These are phyloP conservation scores for Rhodofomes roseus DNA, from an alignment of 1,284 basidiomycete species.

Conservation along the genomic window DNA sequence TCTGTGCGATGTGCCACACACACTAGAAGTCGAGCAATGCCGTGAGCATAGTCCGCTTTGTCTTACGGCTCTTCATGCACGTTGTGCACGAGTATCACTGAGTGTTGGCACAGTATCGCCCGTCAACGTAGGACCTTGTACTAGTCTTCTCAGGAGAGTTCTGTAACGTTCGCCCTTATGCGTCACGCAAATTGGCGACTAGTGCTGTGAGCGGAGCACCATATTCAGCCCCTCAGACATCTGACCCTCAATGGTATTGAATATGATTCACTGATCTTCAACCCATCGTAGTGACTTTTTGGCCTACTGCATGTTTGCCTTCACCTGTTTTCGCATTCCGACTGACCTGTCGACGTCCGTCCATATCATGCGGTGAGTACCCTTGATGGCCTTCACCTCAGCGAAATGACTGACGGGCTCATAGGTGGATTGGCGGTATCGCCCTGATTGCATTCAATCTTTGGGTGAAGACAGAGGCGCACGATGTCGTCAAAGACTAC, in stretches of 20 bases:
- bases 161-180: too few relatives aligned
- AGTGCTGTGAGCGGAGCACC: too few relatives aligned
- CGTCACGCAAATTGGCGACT: too few relatives aligned
- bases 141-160: too few relatives aligned
- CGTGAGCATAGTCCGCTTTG: neutral
- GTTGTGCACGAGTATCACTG: too few relatives aligned
- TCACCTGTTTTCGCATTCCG: slow-evolving; percentile 84
- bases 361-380: slow-evolving; percentile 69
- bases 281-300: slow-evolving; percentile 74
- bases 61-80: too few relatives aligned
- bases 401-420: neutral
- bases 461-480: slow-evolving; percentile 98
- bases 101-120: too few relatives aligned
- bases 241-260: too few relatives aligned
- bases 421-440: slow-evolving; percentile 84
- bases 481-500: slow-evolving; percentile 91
- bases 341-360: slow-evolving; percentile 69
- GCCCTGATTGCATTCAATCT: slow-evolving; percentile 91
- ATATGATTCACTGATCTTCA: neutral
- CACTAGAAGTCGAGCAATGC: too few relatives aligned
- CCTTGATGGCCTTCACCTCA: too few relatives aligned
- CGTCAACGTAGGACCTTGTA: too few relatives aligned
- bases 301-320: slow-evolving; percentile 94
- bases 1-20: neutral
- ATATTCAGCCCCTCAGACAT: too few relatives aligned